Conservation (phyloP, 2,329 filamentous ascomycete species). For the Chaetoscypha palmicola region DNA sequence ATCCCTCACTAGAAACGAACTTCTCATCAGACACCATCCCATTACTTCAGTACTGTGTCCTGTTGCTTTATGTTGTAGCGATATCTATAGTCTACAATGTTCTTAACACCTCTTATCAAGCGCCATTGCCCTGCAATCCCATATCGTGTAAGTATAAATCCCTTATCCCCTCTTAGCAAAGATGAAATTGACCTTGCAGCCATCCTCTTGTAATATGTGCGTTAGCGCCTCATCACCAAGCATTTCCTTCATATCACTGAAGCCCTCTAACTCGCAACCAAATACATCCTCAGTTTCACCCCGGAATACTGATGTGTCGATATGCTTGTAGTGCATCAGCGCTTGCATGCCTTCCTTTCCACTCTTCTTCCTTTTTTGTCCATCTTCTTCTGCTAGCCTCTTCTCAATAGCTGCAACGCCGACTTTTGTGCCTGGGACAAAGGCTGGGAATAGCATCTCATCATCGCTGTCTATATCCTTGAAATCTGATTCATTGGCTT, state of each 20-base stretch:
- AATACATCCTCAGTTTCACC: conserved; percentile 30
- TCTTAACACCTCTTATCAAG: neutral
- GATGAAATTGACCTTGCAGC: conserved; percentile 39
- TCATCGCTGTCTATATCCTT: conserved; percentile 29
- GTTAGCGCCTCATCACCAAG: conserved; percentile 46
- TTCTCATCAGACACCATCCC: too few species aligned
- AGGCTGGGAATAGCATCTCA: conserved; percentile 20
- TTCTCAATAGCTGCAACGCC: conserved; percentile 40
- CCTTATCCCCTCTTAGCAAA: conserved; percentile 36
- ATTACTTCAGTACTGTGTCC: too few species aligned
- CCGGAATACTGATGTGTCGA: conserved; percentile 37
- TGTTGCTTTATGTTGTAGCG: too few species aligned
- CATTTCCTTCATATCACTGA: conserved; percentile 28
- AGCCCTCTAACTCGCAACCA: conserved; percentile 29
- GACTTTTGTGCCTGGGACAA: conserved; percentile 37
- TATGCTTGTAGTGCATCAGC: conserved; percentile 48
- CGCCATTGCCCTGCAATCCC: too few species aligned
- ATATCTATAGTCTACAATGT: too few species aligned
- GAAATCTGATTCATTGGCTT: conserved; percentile 13
- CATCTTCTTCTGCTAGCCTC: conserved; percentile 31
- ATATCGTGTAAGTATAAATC: too few species aligned
- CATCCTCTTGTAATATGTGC: conserved; percentile 39
- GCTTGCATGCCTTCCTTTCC: conserved; percentile 37
- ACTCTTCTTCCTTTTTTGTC: conserved; percentile 27
- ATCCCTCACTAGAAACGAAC: too few species aligned